Evolutionary conservation across 345 rosid genomes (phyloP).

Genomic region (Eucalyptus marginata): DNA sequence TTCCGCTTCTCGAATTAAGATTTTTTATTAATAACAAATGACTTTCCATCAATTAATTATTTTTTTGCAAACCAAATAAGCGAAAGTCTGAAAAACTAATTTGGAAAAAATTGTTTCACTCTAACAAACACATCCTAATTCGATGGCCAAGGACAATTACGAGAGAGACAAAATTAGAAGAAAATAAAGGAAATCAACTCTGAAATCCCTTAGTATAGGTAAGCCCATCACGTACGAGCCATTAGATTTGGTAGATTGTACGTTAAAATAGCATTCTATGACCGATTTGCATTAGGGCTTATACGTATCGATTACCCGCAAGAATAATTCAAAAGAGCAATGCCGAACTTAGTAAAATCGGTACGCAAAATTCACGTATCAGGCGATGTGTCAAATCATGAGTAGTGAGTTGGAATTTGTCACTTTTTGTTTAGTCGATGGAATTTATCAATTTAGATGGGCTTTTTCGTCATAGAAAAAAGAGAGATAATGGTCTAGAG

Average conservation of each 20-base stretch:
- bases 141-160: background rate
- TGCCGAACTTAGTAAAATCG: fast-evolving
- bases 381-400: background rate
- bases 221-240: background rate
- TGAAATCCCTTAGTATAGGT: background rate
- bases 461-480: background rate
- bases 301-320: fast-evolving
- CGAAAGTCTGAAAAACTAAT: too few species aligned
- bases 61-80: too few species aligned
- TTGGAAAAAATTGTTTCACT: too few species aligned
- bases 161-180: too few species aligned
- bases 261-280: fast-evolving
- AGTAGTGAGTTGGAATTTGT: background rate
- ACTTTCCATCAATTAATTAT: fast-evolving
- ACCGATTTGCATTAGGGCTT: background rate
- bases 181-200: too few species aligned
- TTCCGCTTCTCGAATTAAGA: too few species aligned
- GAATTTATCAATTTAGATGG: background rate
- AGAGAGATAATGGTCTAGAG: background rate
- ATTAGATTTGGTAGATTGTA: background rate
- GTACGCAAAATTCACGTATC: background rate
- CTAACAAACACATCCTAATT: background rate
- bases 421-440: too few species aligned
- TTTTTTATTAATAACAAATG: background rate
- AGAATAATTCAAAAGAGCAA: background rate